A percentile compares a stretch with the other conserved stretches of the same genome.
Conservation (phyloP, 208 protist species). For the Trypanosoma grayi region DNA sequence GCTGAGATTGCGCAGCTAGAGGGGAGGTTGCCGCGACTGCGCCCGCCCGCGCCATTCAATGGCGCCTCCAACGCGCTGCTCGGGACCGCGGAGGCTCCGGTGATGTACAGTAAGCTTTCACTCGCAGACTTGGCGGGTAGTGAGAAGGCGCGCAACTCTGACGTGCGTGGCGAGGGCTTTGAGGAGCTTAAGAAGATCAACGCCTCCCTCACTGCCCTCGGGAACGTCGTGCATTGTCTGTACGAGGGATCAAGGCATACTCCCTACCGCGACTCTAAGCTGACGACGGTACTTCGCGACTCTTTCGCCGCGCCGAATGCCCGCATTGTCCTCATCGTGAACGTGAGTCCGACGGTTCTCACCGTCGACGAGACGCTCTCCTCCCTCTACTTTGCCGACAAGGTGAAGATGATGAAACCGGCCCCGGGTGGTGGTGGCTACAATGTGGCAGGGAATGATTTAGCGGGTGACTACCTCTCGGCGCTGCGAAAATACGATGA, state of each 20-base stretch:
- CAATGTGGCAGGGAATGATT: constrained; percentile 30
- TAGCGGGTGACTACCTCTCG: constrained; percentile 60
- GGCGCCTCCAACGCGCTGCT: constrained; percentile 37
- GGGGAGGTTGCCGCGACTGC: constrained; percentile 27
- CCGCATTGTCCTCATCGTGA: constrained; percentile 85
- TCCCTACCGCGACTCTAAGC: constrained; percentile 87
- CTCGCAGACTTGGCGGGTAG: constrained; percentile 94
- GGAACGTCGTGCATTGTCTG: constrained; percentile 90
- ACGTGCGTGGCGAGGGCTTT: constrained; percentile 66
- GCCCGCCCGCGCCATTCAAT: constrained; percentile 25
- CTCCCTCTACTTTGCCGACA: constrained; percentile 90
- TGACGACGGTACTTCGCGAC: constrained; percentile 86
- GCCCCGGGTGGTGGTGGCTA: constrained; percentile 29
- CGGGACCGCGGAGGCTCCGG: constrained; percentile 17
- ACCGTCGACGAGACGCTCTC: constrained; percentile 85
- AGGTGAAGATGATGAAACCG: constrained; percentile 87
- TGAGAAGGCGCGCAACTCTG: constrained; percentile 72
- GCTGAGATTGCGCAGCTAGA: constrained; percentile 39
- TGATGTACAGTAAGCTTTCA: constrained; percentile 76
- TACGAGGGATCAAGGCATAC: constrained; percentile 74
- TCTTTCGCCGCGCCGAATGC: constrained; percentile 79
- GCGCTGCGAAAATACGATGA: constrained; percentile 50
- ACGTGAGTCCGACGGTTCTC: constrained; percentile 75
- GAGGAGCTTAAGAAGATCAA: constrained; percentile 91
- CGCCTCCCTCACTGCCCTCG: constrained; percentile 89